Percentiles rank a stretch among this genome's conserved stretches.
phyloP scores from a whole-genome alignment of 2,329 filamentous ascomycete genomes.

The Microdochium paspali region DNA sequence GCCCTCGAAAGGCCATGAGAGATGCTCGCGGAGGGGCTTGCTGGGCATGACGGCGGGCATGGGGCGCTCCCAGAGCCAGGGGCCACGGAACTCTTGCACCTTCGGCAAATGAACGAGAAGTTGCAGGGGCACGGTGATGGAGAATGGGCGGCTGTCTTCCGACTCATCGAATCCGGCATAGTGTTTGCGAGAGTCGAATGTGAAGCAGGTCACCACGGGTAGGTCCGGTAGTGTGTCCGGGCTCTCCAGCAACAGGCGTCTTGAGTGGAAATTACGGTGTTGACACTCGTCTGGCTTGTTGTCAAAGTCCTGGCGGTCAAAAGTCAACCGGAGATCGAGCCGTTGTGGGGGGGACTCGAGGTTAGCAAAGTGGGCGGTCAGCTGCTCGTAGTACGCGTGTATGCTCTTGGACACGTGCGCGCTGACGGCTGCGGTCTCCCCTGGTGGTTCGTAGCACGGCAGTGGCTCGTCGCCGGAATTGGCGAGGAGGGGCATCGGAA shows the following conservation, averaged over 20 bases:
- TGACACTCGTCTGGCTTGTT: constrained; percentile 1
- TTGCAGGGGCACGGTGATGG: constrained; percentile 9
- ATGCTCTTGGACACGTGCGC: not conserved
- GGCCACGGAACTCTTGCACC: constrained; percentile 7
- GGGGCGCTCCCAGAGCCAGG: constrained; percentile 14
- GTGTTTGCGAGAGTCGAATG: not conserved
- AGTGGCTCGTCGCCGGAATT: constrained; percentile 1
- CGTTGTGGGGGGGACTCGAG: not conserved
- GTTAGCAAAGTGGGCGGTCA: not conserved
- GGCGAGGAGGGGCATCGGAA: not conserved
- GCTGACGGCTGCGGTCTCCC: not conserved
- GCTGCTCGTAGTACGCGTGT: not conserved
- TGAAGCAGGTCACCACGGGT: constrained; percentile 2
- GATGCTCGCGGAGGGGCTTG: constrained; percentile 5
- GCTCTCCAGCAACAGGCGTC: constrained; percentile 7
- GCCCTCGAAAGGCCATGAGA: constrained; percentile 12
- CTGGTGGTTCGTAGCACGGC: constrained; percentile 8
- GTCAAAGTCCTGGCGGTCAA: constrained; percentile 4
- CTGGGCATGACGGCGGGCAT: constrained; percentile 5
- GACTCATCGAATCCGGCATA: not conserved
- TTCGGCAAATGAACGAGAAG: constrained; percentile 11
- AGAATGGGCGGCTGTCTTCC: not conserved
- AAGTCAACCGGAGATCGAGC: not conserved
- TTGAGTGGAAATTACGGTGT: constrained; percentile 9
- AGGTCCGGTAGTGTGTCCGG: constrained; percentile 7